phyloP scores from a whole-genome alignment of 176 grass and related monocot species.

The Rhynchospora pubera region DNA sequence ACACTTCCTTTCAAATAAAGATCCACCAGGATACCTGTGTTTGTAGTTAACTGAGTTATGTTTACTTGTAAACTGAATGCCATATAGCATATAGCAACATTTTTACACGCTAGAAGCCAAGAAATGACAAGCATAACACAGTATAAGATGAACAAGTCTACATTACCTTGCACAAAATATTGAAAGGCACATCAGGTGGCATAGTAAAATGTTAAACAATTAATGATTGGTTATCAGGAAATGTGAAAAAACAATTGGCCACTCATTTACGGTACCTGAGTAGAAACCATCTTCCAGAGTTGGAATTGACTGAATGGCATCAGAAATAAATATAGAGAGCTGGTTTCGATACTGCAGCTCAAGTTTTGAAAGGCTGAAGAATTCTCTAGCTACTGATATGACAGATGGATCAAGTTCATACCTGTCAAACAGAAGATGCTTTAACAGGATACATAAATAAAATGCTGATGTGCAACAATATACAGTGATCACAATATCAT shows the following conservation, averaged over 20 bases:
- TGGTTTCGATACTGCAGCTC: slow-evolving; percentile 35
- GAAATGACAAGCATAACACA: background rate
- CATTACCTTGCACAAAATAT: background rate
- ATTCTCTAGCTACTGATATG: slow-evolving; percentile 54
- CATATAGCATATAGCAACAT: background rate
- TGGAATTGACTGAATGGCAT: slow-evolving; percentile 40
- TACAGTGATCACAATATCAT: background rate
- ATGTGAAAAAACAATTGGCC: background rate
- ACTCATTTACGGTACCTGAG: slow-evolving; percentile 19
- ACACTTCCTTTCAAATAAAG: slow-evolving; percentile 68
- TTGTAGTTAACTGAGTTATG: background rate
- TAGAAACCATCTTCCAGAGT: slow-evolving; percentile 34
- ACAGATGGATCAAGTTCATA: slow-evolving; percentile 74
- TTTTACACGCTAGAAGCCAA: background rate
- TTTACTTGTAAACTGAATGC: background rate
- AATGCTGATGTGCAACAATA: too few relatives aligned
- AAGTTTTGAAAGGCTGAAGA: slow-evolving; percentile 58
- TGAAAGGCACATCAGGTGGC: background rate
- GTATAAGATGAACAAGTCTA: background rate
- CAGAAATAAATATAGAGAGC: slow-evolving; percentile 42
- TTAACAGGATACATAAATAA: background rate
- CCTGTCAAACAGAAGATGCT: slow-evolving; percentile 19
- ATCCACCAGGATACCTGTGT: slow-evolving; percentile 49
- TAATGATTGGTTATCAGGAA: background rate
- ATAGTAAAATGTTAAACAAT: background rate